These are phyloP conservation scores for Sideroxylon spinosum DNA, from an alignment of 179 eudicot species.

Conservation along the genomic window DNA sequence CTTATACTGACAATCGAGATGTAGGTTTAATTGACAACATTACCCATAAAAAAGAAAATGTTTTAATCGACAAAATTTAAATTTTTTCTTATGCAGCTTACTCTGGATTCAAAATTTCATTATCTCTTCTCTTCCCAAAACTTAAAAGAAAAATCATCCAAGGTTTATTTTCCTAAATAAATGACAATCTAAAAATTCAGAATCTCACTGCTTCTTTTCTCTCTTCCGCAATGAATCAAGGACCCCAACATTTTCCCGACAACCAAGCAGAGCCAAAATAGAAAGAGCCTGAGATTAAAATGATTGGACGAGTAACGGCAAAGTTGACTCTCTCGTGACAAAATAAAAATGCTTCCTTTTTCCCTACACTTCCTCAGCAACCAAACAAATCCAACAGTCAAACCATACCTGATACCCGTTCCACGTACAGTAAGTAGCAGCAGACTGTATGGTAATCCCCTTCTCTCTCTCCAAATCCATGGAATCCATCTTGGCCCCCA, in stretches of 20 bases:
- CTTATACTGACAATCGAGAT: neutral
- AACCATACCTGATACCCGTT: slow-evolving; percentile 64
- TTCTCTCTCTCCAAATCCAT: slow-evolving; percentile 98
- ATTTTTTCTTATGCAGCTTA: neutral
- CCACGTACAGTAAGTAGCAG: slow-evolving; percentile 94
- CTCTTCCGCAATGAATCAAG: neutral
- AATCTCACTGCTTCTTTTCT: neutral
- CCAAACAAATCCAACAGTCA: neutral
- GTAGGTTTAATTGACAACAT: neutral
- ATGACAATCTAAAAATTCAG: neutral
- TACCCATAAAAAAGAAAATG: too few species aligned
- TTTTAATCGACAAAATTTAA: neutral
- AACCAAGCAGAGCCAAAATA: too few species aligned
- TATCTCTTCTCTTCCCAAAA: neutral
- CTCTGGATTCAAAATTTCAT: neutral
- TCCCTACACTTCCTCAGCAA: neutral
- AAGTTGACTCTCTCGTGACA: neutral
- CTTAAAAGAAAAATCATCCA: neutral
- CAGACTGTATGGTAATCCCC: slow-evolving; percentile 95
- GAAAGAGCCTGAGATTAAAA: neutral
- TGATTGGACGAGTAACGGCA: neutral
- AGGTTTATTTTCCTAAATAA: neutral
- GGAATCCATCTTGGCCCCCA: slow-evolving; percentile 96
- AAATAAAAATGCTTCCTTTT: neutral
- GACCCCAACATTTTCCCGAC: neutral